phyloP scores from a whole-genome alignment of 2,329 filamentous ascomycete genomes.

The Neofusicoccum ribis region DNA sequence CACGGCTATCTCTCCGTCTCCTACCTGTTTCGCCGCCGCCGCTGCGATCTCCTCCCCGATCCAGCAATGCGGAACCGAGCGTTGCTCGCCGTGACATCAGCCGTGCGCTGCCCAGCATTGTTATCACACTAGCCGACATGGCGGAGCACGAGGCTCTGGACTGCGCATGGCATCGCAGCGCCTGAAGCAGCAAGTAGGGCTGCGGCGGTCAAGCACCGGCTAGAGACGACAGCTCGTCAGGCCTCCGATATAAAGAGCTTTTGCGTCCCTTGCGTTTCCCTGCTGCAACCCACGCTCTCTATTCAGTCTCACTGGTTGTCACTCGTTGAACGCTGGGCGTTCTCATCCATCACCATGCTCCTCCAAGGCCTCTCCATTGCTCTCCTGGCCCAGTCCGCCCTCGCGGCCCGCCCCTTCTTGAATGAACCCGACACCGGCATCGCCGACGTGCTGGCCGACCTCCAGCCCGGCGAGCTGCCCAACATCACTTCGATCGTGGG shows the following conservation, averaged over 20 bases:
- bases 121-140: slow-evolving; percentile 1
- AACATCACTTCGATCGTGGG: slow-evolving; percentile 49
- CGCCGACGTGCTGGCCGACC: slow-evolving; percentile 27
- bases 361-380: slow-evolving; percentile 8
- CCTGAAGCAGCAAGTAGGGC: not conserved
- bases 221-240: not conserved
- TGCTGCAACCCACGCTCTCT: not conserved
- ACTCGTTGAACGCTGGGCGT: slow-evolving; percentile 13
- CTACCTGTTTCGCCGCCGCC: not conserved
- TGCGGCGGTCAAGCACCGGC: not conserved
- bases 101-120: not conserved
- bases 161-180: not conserved
- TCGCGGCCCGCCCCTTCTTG: slow-evolving; percentile 36
- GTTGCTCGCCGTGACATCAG: not conserved
- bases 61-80: not conserved
- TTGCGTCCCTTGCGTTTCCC: not conserved
- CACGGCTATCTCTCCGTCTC: not conserved
- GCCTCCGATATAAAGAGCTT: not conserved
- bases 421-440: slow-evolving; percentile 40
- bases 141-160: not conserved
- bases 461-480: slow-evolving; percentile 41
- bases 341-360: not conserved
- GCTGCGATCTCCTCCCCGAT: not conserved
- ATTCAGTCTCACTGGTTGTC: not conserved
- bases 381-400: slow-evolving; percentile 27